Percentiles rank a stretch among this genome's conserved stretches.
phyloP scores from a whole-genome alignment of 2,329 filamentous ascomycete species.

The Chaetomium sp. region DNA sequence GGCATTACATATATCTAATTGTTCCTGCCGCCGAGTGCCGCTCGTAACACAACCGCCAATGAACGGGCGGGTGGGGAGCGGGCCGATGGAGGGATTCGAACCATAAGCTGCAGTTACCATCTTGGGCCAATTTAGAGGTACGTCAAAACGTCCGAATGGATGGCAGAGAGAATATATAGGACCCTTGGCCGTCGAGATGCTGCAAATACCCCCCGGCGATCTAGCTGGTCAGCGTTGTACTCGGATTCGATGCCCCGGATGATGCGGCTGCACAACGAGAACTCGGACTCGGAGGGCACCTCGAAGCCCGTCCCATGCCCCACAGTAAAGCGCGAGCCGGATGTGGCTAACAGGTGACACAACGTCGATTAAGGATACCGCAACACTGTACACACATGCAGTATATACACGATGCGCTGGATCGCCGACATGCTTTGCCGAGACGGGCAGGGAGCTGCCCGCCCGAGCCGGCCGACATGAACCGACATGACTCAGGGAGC shows the following conservation, averaged over 20 bases:
- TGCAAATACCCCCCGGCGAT: not conserved
- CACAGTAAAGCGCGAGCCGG: too few species aligned
- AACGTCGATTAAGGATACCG: too few species aligned
- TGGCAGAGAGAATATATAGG: not conserved
- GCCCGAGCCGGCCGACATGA: conserved; percentile 41
- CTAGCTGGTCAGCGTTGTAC: not conserved
- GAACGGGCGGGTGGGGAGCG: not conserved
- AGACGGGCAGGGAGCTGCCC: conserved; percentile 47
- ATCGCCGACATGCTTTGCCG: conserved; percentile 45
- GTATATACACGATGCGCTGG: conserved; percentile 36
- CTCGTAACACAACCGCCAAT: not conserved
- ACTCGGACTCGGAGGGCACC: too few species aligned
- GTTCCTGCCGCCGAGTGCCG: not conserved
- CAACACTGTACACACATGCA: too few species aligned
- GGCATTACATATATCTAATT: not conserved
- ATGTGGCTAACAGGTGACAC: too few species aligned
- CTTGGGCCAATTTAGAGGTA: not conserved
- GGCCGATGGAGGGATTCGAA: not conserved
- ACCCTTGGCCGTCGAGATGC: not conserved
- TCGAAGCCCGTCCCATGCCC: too few species aligned
- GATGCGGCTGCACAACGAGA: not conserved
- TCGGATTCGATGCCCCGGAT: not conserved
- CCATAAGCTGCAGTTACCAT: not conserved
- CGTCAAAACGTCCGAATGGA: not conserved
- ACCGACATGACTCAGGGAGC: conserved; percentile 43